Evolutionary conservation across 352 stramenopile genomes (phyloP), one percentile per base, ranked within the genome.

Genomic region (Labyrinthula sp.): DNA sequence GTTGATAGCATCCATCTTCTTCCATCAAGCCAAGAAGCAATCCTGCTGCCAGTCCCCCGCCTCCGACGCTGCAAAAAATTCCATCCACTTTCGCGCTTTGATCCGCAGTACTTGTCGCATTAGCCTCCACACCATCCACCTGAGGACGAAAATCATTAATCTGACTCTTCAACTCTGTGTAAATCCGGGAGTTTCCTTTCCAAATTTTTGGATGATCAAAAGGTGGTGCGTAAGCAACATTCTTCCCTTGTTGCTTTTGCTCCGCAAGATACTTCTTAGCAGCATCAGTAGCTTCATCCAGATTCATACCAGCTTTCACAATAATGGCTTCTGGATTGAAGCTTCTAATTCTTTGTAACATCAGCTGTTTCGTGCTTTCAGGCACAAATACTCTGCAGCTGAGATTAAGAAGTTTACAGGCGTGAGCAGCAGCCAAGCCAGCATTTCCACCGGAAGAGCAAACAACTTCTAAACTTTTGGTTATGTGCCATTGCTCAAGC

Each of bases 191-290:
- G 59, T 85, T 65, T 7, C 74, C 74, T 17, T 73, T 72, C 69
- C 73, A 82, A 6, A 77, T 38, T 2, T 72, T 41, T 6, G 68
- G 61, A 54, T 82, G 64, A 40, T 84, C 72, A 45, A 74, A 84
- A 2, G 73, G 73, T 45, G 58, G 71, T 14, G 74, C 65, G 43
- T 79, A 79, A 1, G 40, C 38, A n/a, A n/a, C n/a, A n/a, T n/a
- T n/a, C n/a, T n/a, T n/a, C n/a, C n/a, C n/a, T 0, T 59, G 47
- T 9, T 56, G 12, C 5, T 55, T 36, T 12, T 55, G 45, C n/a
- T 56, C 48, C 20, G 65, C 52, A 7, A 57, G 40, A 3, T 78
- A 62, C 20, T 25, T 33, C 48, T 69, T 14, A n/a, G 72, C 71
- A 27, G 66, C 41, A 25, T 26, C 35, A 56, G 82, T 71, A 1